Percentiles rank a stretch among this genome's conserved stretches.
Evolutionary conservation across 139 green algal genomes (phyloP).

Genomic region (Closterium sp.): DNA sequence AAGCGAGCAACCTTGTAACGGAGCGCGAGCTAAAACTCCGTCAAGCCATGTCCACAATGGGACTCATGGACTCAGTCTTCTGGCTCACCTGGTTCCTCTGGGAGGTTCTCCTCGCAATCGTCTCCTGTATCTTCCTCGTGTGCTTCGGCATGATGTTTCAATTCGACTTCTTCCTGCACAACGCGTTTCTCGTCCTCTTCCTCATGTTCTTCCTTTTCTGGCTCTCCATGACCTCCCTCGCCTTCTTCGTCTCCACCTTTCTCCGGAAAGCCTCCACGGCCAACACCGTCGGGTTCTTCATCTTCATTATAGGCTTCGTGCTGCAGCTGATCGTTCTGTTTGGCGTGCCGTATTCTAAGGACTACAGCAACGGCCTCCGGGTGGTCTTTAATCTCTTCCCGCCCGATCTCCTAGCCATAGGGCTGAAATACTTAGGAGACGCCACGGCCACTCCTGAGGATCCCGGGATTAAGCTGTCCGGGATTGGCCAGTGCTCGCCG

Average conservation of each 20-base stretch:
- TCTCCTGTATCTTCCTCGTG: conserved; percentile 67
- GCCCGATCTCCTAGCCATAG: conserved; percentile 80
- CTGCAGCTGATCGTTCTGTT: conserved; percentile 58
- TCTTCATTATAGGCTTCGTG: conserved; percentile 85
- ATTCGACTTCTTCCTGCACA: conserved; percentile 87
- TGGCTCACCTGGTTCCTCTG: conserved; percentile 80
- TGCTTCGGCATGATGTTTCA: conserved; percentile 82
- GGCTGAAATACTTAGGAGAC: conserved; percentile 56
- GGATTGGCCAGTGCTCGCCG: conserved; percentile 15
- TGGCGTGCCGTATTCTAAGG: conserved; percentile 66
- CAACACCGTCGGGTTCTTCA: conserved; percentile 82
- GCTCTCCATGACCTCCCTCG: conserved; percentile 56
- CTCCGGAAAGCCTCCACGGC: conserved; percentile 62
- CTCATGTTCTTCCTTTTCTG: conserved; percentile 89
- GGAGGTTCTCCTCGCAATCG: conserved; percentile 46
- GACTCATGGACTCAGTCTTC: conserved; percentile 82
- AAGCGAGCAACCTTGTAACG: conserved; percentile 68
- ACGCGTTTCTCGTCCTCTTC: conserved; percentile 81
- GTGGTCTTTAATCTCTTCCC: conserved; percentile 64
- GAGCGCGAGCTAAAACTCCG: conserved; percentile 73
- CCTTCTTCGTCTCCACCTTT: conserved; percentile 74
- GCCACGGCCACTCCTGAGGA: conserved; percentile 40
- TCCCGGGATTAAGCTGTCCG: conserved; percentile 25
- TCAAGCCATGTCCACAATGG: conserved; percentile 79
- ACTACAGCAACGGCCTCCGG: conserved; percentile 5